These are phyloP conservation scores for Pseudogymnoascus destructans DNA, from an alignment of 2,329 filamentous ascomycete species.

Conservation along the genomic window DNA sequence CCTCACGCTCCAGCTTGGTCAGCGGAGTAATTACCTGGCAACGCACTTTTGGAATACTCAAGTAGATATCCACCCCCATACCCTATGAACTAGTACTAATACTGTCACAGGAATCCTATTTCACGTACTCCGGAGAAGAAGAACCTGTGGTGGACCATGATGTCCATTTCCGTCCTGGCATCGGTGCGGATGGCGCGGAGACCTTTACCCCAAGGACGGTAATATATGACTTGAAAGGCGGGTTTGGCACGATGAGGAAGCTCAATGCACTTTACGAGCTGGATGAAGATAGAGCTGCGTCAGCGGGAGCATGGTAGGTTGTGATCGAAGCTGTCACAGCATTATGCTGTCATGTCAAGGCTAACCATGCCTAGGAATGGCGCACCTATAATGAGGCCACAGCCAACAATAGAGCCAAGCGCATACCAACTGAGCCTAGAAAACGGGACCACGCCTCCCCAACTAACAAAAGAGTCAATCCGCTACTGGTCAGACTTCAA, in stretches of 20 bases:
- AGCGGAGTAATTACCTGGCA: slow-evolving; percentile 82
- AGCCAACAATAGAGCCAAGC: slow-evolving; percentile 53
- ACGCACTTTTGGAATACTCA: slow-evolving; percentile 98
- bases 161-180: slow-evolving; percentile 74
- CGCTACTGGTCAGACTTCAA: slow-evolving; percentile 97
- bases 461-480: slow-evolving; percentile 57
- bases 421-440: slow-evolving; percentile 73
- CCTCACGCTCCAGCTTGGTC: slow-evolving; percentile 82
- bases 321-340: neutral
- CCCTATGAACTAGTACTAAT: slow-evolving; percentile 12
- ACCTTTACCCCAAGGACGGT: slow-evolving; percentile 86
- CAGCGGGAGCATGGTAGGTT: slow-evolving; percentile 30
- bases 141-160: slow-evolving; percentile 64
- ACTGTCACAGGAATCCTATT: slow-evolving; percentile 75
- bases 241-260: slow-evolving; percentile 77
- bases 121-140: slow-evolving; percentile 64
- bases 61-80: slow-evolving; percentile 31
- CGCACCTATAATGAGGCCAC: slow-evolving; percentile 52
- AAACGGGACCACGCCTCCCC: slow-evolving; percentile 47
- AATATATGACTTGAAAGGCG: slow-evolving; percentile 90
- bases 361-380: slow-evolving; percentile 41
- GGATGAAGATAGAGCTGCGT: slow-evolving; percentile 23
- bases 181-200: slow-evolving; percentile 72
- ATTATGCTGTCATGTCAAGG: slow-evolving; percentile 10
- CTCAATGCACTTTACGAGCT: slow-evolving; percentile 69